Base-by-base conservation (phyloP, 495 filamentous ascomycete genomes). In the Podospora fimiseda region DNA sequence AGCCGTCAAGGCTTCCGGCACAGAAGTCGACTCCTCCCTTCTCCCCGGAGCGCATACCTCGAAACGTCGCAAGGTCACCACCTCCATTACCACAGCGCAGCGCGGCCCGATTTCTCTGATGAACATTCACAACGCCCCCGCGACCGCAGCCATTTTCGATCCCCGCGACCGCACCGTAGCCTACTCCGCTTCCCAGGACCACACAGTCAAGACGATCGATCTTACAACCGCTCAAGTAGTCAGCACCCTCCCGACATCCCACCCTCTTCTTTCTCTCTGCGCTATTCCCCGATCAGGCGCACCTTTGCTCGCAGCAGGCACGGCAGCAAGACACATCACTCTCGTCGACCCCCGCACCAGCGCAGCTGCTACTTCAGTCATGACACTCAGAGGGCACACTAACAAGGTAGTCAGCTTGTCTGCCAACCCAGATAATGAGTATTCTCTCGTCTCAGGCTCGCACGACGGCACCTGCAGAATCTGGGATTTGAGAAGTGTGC, bases 401-500 rank as follows among this genome's bases (percentile, higher is more conserved):
- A 96, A 96, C 71, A 84, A 84, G 48, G 88, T 95, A 6, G 80
- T 84, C 14, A 74, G 76, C 22, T 67, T 98, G 19, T 80, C 84
- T 14, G 71, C 80, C 6, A 81, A 86, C 55, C 88, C 89, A 0
- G 74, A 80, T 36, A 90, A 84, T 68, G 77, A 83, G 53, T 91
- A 89, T 68, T 80, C 87, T 30, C 77, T 98, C 5, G 87, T 89
- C 7, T 89, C 84, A 21, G 90, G 84, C 14, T 84, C 83, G 21
- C 87, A 93, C 70, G 93, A 98, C 68, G 90, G 93, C 2, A 95
- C 89, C 9, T 89, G 85, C 66, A 78, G 89, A 36, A 78, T 96
- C 33, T 98, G 93, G 93, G 93, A 98, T 75, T 79, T 96, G 56
- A 77, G 93, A 27, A 81, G 80, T 47, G 81, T 79, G 55, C 83